Base-by-base conservation (phyloP, 495 filamentous ascomycete genomes). In the Penicillium macrosclerotiorum region DNA sequence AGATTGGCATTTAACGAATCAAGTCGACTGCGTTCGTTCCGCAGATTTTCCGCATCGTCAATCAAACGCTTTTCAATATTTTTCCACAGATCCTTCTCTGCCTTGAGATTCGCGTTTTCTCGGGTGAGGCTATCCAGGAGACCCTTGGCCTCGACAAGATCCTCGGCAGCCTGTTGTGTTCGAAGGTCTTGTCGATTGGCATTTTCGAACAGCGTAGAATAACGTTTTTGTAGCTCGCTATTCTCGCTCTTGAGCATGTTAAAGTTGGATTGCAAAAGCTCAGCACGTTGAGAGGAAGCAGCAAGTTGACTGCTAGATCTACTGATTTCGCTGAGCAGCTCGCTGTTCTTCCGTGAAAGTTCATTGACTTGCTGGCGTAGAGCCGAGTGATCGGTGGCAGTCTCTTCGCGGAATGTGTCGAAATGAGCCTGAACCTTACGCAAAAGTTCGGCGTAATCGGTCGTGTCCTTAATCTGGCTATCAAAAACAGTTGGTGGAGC, bases 141-240 rank as follows among this genome's bases (percentile, higher is more conserved):
- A 45, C 82, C 86, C 53, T 85, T 86, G 1, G 85, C 82, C 62
- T 95, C 93, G 7, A 96, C 82, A 0, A 96, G 75, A 54, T 99
- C 92, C 67, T 99, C 94, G 0, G 89, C 88, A 34, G 89, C 84
- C 66, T 96, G 89, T 54, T 96, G 93, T 9, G 84, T 92, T 29
- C 80, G 81, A 25, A 96, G 68, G 45, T 99, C 93, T 54, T 95
- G 90, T 59, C 89, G 92, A 17, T 89, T 89, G 9, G 88, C 84
- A 31, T 78, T 82, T 52, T 97, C 92, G 0, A 88, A 82, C 44
- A 94, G 66, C 3, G 73, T 63, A 41, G 89, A 81, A 22, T 79
- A 83, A 24, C 90, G 79, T 68, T 88, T 90, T 58, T 92, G 86
- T 8, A 97, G 67, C 55, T 95, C 89, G 19, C 66, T 67, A 45